phyloP scores from a whole-genome alignment of 768 basidiomycete genomes.

The Chalciporus sphaerocephalus region DNA sequence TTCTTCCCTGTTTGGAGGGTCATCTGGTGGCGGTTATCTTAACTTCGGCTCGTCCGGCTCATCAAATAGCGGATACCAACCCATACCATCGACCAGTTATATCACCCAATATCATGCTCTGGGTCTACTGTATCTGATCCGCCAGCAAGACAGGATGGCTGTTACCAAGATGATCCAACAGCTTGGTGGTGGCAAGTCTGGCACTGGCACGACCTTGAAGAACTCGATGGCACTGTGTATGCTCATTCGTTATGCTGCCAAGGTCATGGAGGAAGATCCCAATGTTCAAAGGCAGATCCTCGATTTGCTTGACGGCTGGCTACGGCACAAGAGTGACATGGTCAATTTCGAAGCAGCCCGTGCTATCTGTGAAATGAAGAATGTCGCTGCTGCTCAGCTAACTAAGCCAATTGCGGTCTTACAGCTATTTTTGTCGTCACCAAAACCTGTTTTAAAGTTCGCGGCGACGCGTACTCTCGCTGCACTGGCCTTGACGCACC shows the following conservation, averaged over 20 bases:
- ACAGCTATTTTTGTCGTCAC: constrained; percentile 93
- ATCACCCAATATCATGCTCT: constrained; percentile 97
- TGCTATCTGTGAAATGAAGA: constrained; percentile 94
- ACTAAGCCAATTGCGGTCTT: constrained; percentile 91
- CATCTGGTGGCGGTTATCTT: constrained; percentile 59
- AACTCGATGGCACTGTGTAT: constrained; percentile 98
- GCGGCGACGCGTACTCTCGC: constrained; percentile 96
- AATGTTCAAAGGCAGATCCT: constrained; percentile 92
- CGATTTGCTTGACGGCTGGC: constrained; percentile 89
- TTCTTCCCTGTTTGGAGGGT: constrained; percentile 58
- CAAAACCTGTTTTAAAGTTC: constrained; percentile 93
- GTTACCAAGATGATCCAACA: constrained; percentile 99
- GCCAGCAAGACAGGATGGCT: constrained; percentile 98
- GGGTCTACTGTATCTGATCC: constrained; percentile 88
- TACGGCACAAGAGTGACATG: constrained; percentile 99
- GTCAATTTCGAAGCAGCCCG: constrained; percentile 98
- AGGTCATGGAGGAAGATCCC: constrained; percentile 97
- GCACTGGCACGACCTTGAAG: constrained; percentile 78
- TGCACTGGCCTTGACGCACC: constrained; percentile 80
- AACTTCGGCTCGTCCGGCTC: constrained; percentile 60
- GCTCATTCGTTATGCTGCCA: constrained; percentile 97
- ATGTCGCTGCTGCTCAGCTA: constrained; percentile 71
- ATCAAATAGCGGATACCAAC: constrained; percentile 61
- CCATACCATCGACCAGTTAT: constrained; percentile 83
- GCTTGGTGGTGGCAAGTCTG: constrained; percentile 83